Percentiles rank a stretch among this genome's conserved stretches.
Evolutionary conservation across 306 rosid species (phyloP).

Genomic region (Prinsepia uniflora): DNA sequence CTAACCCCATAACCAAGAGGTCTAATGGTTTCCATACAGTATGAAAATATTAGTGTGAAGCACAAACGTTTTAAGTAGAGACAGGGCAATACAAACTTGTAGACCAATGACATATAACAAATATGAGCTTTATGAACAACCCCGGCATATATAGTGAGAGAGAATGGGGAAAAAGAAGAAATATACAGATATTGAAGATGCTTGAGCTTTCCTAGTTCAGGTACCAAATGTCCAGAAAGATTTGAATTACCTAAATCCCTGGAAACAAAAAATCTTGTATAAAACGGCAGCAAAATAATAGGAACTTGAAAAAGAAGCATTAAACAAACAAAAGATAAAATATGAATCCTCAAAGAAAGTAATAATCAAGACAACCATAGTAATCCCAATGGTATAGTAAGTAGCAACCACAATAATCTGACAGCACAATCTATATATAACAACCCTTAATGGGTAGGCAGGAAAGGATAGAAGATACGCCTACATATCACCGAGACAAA

Average conservation of each 20-base stretch:
- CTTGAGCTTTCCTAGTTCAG: slow-evolving; percentile 82
- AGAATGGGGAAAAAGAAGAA: slow-evolving; percentile 2
- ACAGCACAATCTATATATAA: neutral
- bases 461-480: neutral
- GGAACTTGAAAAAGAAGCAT: neutral
- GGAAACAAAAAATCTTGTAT: slow-evolving; percentile 18
- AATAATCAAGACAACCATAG: neutral
- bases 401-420: neutral
- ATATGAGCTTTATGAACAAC: neutral
- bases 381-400: neutral
- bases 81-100: neutral
- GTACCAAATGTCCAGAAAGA: slow-evolving; percentile 86
- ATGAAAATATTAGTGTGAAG: no score
- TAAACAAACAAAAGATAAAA: neutral
- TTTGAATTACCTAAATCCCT: slow-evolving; percentile 96
- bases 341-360: neutral
- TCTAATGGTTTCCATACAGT: no score
- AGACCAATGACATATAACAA: neutral
- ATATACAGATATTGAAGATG: slow-evolving; percentile 84
- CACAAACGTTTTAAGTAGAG: no score
- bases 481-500: neutral
- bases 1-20: neutral
- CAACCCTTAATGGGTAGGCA: neutral
- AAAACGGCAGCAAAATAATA: neutral
- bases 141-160: neutral